phyloP scores from a whole-genome alignment of 2,329 filamentous ascomycete species.

The Colletotrichum liriopes region DNA sequence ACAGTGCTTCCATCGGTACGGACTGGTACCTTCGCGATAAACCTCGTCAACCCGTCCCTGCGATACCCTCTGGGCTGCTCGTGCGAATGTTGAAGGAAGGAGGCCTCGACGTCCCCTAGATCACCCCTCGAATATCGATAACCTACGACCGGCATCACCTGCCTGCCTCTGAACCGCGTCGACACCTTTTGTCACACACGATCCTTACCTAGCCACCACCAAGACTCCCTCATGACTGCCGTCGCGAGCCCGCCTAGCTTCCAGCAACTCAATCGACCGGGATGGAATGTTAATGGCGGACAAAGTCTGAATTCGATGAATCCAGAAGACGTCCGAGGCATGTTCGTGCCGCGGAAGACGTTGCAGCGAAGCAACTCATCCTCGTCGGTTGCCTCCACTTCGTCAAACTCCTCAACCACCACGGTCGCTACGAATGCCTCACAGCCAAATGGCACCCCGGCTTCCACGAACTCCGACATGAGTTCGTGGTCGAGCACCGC shows the following conservation, averaged over 20 bases:
- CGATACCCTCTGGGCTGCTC: slow-evolving; percentile 23
- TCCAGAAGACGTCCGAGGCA: slow-evolving; percentile 86
- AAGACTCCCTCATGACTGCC: slow-evolving; percentile 73
- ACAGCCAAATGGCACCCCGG: slow-evolving; percentile 73
- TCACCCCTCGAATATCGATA: slow-evolving; percentile 13
- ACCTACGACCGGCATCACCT: slow-evolving; percentile 20
- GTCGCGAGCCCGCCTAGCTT: slow-evolving; percentile 77
- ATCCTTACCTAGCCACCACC: slow-evolving; percentile 7
- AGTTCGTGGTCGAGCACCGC: slow-evolving; percentile 67
- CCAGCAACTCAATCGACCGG: slow-evolving; percentile 74
- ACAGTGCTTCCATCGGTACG: slow-evolving; percentile 9
- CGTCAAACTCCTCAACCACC: slow-evolving; percentile 72
- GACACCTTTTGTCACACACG: slow-evolving; percentile 18
- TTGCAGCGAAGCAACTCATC: slow-evolving; percentile 92
- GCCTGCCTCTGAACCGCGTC: slow-evolving; percentile 8
- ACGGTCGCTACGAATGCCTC: slow-evolving; percentile 75
- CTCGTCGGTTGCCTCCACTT: slow-evolving; percentile 82
- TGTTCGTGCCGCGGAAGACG: slow-evolving; percentile 91
- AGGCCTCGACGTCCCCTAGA: slow-evolving; percentile 24
- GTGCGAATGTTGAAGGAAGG: slow-evolving; percentile 40
- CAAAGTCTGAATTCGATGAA: slow-evolving; percentile 77
- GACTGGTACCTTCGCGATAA: background rate
- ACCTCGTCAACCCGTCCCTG: slow-evolving; percentile 8
- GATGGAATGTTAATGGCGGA: slow-evolving; percentile 75
- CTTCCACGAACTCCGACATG: slow-evolving; percentile 63